Evolutionary conservation across 192 early-diverging fungal species (phyloP), one percentile per base, ranked within the genome.

Genomic region (Dimargaris xerosporica): DNA sequence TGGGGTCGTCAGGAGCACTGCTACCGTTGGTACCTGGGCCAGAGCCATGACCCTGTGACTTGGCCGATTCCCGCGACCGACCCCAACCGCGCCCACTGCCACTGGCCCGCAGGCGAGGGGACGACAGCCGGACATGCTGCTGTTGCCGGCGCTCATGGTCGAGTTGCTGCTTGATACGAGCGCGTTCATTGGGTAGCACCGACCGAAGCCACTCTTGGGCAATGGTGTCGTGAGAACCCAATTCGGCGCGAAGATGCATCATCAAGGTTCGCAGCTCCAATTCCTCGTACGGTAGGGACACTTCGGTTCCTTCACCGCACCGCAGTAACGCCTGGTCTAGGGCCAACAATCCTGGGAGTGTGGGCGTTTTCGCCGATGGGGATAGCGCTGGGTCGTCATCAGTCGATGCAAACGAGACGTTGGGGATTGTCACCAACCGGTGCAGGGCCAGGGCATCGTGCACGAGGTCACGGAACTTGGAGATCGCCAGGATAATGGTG

Each of bases 401-500:
- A 17, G 54, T 56, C 19, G 28, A 28, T 28, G 13, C 26, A 6
- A 29, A 28, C n/a, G 15, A 43, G n/a, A 19, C 42, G 48, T 21
- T 23, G 12, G 48, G 31, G 17, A 16, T 34, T 31, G 3, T 21
- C 4, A 68, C 45, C 3, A 58, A 11, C 7, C 34, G 16, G 28
- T 60, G 30, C 23, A 60, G 21, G 41, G 16, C 41, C 31, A 62
- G 30, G 29, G 64, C 63, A 3, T 52, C 39, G 10, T 39, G 45
- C 19, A 72, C 54, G 9, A 16, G 34, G 11, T 55, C 29, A 12
- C 52, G 54, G 39, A 74, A 62, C 31, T 60, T 19, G 5, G 64
- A 58, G 21, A 66, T 64, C 26, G 74, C 73, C 43, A 77, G 71
- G 62, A 77, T 54, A 44, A 77, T 64, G 17, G 73, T 74, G 2